These are phyloP conservation scores for Psilocybe cyanescens DNA, from an alignment of 768 basidiomycete species.

Conservation along the genomic window DNA sequence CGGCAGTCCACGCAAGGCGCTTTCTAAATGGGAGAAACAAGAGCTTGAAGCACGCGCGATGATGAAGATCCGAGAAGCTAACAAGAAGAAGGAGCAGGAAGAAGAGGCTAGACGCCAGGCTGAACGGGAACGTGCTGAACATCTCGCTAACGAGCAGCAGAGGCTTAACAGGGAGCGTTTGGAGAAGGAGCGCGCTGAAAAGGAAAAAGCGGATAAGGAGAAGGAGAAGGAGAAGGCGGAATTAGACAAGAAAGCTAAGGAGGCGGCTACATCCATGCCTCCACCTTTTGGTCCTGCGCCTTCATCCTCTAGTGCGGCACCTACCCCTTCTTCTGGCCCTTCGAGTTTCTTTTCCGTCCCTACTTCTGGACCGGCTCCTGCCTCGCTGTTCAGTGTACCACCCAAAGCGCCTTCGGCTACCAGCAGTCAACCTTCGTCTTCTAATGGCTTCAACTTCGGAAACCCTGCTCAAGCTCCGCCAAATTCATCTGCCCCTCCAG, in stretches of 20 bases:
- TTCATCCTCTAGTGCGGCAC: slow-evolving; percentile 10
- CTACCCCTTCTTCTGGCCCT: slow-evolving; percentile 18
- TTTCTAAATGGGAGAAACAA: slow-evolving; percentile 87
- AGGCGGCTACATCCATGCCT: slow-evolving; percentile 18
- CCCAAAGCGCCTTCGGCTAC: background rate
- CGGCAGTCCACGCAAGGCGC: slow-evolving; percentile 43
- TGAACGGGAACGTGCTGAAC: slow-evolving; percentile 37
- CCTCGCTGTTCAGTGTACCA: background rate
- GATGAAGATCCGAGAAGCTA: slow-evolving; percentile 64
- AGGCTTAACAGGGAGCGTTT: slow-evolving; percentile 21
- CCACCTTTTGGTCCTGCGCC: slow-evolving; percentile 9
- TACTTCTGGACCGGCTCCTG: background rate
- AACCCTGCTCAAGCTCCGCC: slow-evolving; percentile 7
- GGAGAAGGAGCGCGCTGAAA: slow-evolving; percentile 32
- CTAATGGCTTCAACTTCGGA: background rate
- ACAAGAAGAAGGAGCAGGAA: slow-evolving; percentile 48
- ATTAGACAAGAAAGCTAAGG: slow-evolving; percentile 15
- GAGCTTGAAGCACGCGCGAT: slow-evolving; percentile 83
- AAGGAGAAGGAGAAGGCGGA: slow-evolving; percentile 25
- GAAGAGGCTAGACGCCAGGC: slow-evolving; percentile 38
- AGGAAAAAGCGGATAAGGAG: slow-evolving; percentile 30
- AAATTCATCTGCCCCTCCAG: background rate
- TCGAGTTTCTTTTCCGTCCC: slow-evolving; percentile 3
- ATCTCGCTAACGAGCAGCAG: slow-evolving; percentile 29
- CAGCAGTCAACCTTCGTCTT: background rate